phyloP scores from a whole-genome alignment of 2,329 filamentous ascomycete genomes.

The Colletotrichum brevisporum region DNA sequence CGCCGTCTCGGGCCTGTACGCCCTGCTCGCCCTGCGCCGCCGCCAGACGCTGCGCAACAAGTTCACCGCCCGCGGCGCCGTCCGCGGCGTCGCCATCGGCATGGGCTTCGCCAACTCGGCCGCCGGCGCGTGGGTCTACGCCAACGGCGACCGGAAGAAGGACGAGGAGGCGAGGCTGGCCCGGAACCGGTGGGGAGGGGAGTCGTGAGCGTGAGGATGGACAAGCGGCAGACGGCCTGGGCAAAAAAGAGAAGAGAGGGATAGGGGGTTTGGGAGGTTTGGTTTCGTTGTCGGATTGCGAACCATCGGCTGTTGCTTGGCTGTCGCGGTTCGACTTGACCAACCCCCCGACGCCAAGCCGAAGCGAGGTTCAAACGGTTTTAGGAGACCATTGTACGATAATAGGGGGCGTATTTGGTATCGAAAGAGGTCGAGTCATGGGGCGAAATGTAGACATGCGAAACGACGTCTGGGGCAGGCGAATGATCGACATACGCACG shows the following conservation, averaged over 20 bases:
- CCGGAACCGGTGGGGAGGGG: slow-evolving; percentile 65
- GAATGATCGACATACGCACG: slow-evolving; percentile 6
- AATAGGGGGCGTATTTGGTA: neutral
- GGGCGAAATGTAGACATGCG: slow-evolving; percentile 20
- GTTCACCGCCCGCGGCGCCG: slow-evolving; percentile 63
- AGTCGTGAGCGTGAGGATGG: slow-evolving; percentile 31
- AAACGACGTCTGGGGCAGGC: slow-evolving; percentile 14
- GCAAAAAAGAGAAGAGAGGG: neutral
- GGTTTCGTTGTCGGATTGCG: neutral
- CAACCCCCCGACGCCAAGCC: slow-evolving; percentile 12
- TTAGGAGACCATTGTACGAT: slow-evolving; percentile 15
- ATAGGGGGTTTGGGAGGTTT: neutral
- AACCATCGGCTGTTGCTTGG: neutral
- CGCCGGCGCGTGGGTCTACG: slow-evolving; percentile 67
- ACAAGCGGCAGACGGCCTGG: neutral
- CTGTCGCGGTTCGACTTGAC: slow-evolving; percentile 20
- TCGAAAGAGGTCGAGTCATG: slow-evolving; percentile 21
- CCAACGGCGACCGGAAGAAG: slow-evolving; percentile 62
- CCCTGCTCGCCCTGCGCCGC: slow-evolving; percentile 66
- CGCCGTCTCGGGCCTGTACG: slow-evolving; percentile 71
- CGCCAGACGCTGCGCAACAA: slow-evolving; percentile 57
- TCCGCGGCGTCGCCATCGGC: slow-evolving; percentile 65
- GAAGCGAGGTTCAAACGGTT: neutral
- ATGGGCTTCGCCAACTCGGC: slow-evolving; percentile 63
- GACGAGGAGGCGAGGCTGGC: slow-evolving; percentile 64